Conservation (phyloP, 495 filamentous ascomycete species). For the Zalerion maritima region DNA sequence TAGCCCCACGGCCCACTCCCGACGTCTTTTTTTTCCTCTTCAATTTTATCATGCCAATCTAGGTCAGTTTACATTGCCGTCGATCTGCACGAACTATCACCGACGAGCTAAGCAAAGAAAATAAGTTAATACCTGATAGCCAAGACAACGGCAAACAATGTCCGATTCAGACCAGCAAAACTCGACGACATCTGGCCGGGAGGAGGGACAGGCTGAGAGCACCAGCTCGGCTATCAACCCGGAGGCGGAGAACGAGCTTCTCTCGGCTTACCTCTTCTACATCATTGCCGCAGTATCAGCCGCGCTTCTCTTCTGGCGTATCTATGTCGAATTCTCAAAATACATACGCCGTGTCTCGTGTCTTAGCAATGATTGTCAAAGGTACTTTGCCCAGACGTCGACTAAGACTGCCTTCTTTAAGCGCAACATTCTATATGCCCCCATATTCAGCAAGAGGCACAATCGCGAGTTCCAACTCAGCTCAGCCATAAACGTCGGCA, state of each 20-base stretch:
- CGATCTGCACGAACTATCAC: background rate
- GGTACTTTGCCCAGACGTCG: slow-evolving; percentile 35
- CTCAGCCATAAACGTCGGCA: slow-evolving; percentile 73
- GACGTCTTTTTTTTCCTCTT: no score
- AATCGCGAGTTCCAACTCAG: slow-evolving; percentile 83
- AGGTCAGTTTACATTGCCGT: background rate
- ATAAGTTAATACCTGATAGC: no score
- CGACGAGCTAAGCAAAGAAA: no score
- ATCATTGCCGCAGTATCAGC: slow-evolving; percentile 28
- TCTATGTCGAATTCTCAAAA: slow-evolving; percentile 39
- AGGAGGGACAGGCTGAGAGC: no score
- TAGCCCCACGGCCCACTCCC: no score
- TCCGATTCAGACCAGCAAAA: no score
- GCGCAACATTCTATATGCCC: slow-evolving; percentile 68
- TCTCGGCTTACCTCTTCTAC: slow-evolving; percentile 33
- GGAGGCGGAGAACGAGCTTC: slow-evolving; percentile 25
- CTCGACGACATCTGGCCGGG: no score
- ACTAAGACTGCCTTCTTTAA: slow-evolving; percentile 54
- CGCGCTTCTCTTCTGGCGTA: slow-evolving; percentile 30
- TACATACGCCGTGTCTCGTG: slow-evolving; percentile 64
- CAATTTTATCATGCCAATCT: no score
- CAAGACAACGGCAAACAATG: no score
- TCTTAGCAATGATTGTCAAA: slow-evolving; percentile 49
- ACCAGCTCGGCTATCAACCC: no score
- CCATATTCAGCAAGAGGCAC: slow-evolving; percentile 68